Conservation (phyloP, 164 flowering plant species). For the Tetracentron sinense region DNA sequence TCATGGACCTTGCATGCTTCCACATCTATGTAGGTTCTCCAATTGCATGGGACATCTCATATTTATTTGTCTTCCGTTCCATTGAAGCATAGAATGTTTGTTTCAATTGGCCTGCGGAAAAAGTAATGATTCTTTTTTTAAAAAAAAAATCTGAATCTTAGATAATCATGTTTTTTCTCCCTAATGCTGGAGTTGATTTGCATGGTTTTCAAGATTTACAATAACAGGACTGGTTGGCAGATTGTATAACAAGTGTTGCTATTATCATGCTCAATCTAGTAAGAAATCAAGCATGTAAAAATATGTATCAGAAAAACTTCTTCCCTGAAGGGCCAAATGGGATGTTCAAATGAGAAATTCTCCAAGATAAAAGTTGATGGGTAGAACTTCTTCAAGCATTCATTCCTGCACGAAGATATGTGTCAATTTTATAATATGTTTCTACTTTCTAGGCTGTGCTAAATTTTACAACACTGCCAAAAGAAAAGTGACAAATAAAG, state of each 20-base stretch:
- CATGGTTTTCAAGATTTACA: neutral
- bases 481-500: no score
- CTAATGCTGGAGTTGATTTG: neutral
- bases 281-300: neutral
- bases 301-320: no score
- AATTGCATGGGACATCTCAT: neutral
- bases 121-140: no score
- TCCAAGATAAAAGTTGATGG: no score
- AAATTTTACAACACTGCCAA: no score
- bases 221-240: neutral
- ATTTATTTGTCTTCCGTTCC: neutral
- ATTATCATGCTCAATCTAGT: neutral
- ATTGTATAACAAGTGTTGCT: neutral
- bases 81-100: neutral
- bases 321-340: no score
- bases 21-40: neutral
- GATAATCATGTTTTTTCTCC: neutral
- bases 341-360: no score
- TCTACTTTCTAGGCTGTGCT: no score
- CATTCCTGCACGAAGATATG: no score
- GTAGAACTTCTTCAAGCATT: no score
- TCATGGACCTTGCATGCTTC: neutral
- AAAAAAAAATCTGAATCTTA: neutral
- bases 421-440: no score
- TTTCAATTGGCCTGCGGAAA: no score